phyloP scores from a whole-genome alignment of 2,329 filamentous ascomycete genomes.

The Beauveria asiatica region DNA sequence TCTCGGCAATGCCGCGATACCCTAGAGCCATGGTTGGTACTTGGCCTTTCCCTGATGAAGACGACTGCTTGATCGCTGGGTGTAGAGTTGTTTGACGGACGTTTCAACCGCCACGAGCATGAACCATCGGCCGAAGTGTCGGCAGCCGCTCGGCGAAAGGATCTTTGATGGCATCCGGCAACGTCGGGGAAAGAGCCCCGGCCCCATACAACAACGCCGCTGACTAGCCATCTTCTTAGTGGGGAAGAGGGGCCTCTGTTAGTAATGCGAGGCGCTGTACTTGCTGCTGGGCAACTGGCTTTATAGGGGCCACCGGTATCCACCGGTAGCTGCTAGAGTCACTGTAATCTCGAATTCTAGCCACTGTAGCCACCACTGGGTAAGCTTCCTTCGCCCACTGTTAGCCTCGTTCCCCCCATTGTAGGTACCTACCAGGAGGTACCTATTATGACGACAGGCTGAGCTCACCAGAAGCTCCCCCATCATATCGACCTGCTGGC shows the following conservation, averaged over 20 bases:
- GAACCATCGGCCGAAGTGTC: conserved; percentile 1
- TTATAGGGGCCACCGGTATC: too few relatives aligned
- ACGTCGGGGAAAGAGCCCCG: conserved; percentile 1
- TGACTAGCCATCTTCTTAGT: background rate
- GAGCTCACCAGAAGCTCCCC: conserved; percentile 9
- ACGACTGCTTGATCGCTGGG: too few relatives aligned
- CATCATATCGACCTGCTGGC: background rate
- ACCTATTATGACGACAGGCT: conserved; percentile 8
- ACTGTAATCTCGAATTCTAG: too few relatives aligned
- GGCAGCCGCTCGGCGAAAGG: conserved; percentile 4
- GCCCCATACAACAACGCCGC: background rate
- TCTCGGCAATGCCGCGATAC: background rate
- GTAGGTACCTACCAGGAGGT: too few relatives aligned
- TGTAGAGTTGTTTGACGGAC: too few relatives aligned
- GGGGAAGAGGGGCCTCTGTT: background rate
- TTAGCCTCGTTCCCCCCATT: too few relatives aligned
- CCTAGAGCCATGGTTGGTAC: background rate
- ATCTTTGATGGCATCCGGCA: background rate
- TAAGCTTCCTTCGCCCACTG: too few relatives aligned
- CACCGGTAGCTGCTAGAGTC: too few relatives aligned
- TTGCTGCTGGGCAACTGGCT: background rate
- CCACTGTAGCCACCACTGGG: too few relatives aligned
- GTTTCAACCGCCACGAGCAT: too few relatives aligned
- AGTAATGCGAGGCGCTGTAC: conserved; percentile 3
- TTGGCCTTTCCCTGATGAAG: too few relatives aligned